A percentile compares a stretch with the other conserved stretches of the same genome.
phyloP scores from a whole-genome alignment of 345 rosid species.

The Cardiospermum halicacabum region DNA sequence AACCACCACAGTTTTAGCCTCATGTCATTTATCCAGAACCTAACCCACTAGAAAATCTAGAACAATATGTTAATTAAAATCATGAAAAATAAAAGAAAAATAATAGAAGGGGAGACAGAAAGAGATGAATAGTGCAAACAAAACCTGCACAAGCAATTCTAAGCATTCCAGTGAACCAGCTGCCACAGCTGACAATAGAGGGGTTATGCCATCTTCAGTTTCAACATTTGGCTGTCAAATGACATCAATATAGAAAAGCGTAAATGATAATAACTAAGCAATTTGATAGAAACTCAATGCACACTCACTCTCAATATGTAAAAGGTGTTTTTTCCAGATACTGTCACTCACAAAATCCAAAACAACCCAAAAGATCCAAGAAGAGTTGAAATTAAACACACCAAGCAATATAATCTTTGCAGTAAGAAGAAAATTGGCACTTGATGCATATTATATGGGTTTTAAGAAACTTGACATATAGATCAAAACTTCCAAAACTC shows the following conservation, averaged over 20 bases:
- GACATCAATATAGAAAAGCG: neutral
- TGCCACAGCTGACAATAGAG: slow-evolving; percentile 83
- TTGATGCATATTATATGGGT: no score
- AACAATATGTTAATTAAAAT: neutral
- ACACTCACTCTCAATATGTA: neutral
- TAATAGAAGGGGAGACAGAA: no score
- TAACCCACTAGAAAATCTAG: neutral
- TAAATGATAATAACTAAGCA: neutral
- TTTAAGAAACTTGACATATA: neutral
- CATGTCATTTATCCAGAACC: neutral
- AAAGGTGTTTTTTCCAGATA: neutral
- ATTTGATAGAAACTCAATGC: neutral
- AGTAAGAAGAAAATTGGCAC: neutral
- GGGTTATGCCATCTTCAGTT: slow-evolving; percentile 83
- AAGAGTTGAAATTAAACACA: neutral
- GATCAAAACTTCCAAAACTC: neutral
- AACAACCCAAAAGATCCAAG: neutral
- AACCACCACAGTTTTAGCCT: neutral
- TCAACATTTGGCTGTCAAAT: slow-evolving; percentile 78
- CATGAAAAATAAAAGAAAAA: neutral
- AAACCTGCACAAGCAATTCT: slow-evolving; percentile 75
- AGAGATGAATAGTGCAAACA: slow-evolving; percentile 15
- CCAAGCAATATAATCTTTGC: neutral
- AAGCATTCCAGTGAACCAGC: slow-evolving; percentile 77
- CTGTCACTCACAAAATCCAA: neutral